Base-by-base conservation (phyloP, 352 stramenopile genomes). In the Phytophthora fragariaefolia region DNA sequence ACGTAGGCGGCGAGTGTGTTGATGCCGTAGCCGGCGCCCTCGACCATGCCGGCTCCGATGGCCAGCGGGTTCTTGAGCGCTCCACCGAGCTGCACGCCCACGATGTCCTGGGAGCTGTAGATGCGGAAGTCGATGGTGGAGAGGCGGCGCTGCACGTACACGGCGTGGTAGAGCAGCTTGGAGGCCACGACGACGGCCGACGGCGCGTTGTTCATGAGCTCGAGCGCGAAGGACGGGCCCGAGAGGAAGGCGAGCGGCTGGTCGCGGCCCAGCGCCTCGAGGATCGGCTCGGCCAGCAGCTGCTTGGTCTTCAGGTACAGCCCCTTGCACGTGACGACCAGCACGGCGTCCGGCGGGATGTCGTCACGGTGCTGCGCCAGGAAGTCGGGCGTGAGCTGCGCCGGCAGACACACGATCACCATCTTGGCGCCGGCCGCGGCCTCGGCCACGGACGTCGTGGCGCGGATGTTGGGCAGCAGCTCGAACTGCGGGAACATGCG, bases 41-140 rank as follows among this genome's bases (percentile, higher is more conserved):
- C 96, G 69, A 97, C 97, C 95, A 99, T 99, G 27, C 97, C 97
- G 32, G 96, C 96, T 36, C 95, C 97, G 42, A 99, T 93, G 9
- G 97, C 97, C 73, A 99, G 93, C 2, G 98, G 96, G 77, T 99
- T 99, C 78, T 99, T 99, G 42, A 99, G 88, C 13, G 97, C 97
- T 7, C 97, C 97, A 42, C 97, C 96, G 30, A 99, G 84, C 74
- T 99, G 96, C 22, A 99, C 93, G 55, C 97, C 97, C 64, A 99
- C 91, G 51, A 97, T 92, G 79, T 99, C 96, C 56, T 93, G 85
- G 5, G 85, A 93, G 65, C 83, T 93, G 83, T 98, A 99, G 36
- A 98, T 91, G 48, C 95, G 92, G 70, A 99, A 99, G 59, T 93
- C 80, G 22, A 97, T 82, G 42, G 92, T 95, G 34, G 83, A 96